These are phyloP conservation scores for Botrytis pseudocinerea DNA, from an alignment of 2,329 filamentous ascomycete species.

Conservation along the genomic window DNA sequence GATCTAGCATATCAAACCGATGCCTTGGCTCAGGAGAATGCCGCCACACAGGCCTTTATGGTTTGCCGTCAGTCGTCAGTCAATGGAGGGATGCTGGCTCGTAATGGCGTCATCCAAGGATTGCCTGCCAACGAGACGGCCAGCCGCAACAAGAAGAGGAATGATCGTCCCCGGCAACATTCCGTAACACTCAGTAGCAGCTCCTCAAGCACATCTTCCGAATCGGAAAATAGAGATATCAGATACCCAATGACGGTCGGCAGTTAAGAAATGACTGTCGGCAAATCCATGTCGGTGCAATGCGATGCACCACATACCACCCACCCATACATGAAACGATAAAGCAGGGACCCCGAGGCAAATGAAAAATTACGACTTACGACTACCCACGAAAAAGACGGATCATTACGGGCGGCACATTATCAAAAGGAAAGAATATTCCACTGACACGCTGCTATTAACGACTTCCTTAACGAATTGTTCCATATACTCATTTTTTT, in stretches of 20 bases:
- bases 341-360: constrained; percentile 11
- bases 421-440: constrained; percentile 11
- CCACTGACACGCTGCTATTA: constrained; percentile 19
- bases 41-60: constrained; percentile 94
- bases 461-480: constrained; percentile 24
- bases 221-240: constrained; percentile 34
- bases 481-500: constrained; percentile 27
- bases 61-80: constrained; percentile 97
- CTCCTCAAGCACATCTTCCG: constrained; percentile 41
- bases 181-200: constrained; percentile 42
- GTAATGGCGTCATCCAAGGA: constrained; percentile 68
- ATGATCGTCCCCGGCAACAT: constrained; percentile 37
- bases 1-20: constrained; percentile 83
- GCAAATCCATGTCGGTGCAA: constrained; percentile 18
- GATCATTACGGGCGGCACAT: constrained; percentile 9
- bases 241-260: constrained; percentile 27
- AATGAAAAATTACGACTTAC: constrained; percentile 23
- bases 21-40: constrained; percentile 83
- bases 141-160: constrained; percentile 37
- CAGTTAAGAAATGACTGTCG: constrained; percentile 37
- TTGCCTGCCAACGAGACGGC: constrained; percentile 51
- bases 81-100: constrained; percentile 86
- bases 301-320: neutral
- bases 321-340: constrained; percentile 4
- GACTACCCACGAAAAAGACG: constrained; percentile 18